Evolutionary conservation across 176 grass and related monocot species (phyloP).

Genomic region (Tuctoria greenei): DNA sequence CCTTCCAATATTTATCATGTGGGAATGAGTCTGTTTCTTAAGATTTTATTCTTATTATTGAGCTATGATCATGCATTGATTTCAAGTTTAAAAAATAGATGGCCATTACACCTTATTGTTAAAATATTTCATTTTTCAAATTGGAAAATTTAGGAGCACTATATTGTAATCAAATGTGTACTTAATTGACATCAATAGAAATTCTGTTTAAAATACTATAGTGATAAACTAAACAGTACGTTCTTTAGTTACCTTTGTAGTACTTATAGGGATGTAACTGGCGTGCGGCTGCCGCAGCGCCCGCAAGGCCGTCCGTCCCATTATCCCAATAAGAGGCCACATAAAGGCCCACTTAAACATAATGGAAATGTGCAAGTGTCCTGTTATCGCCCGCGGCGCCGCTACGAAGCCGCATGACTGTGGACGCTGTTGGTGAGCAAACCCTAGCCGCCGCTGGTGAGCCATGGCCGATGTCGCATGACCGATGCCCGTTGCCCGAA

Average conservation of each 20-base stretch:
- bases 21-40: background rate
- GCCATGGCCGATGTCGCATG: no score
- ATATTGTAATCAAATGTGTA: background rate
- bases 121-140: background rate
- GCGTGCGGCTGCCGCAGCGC: no score
- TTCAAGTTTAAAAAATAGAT: slow-evolving; percentile 29
- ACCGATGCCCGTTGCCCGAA: no score
- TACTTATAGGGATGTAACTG: no score
- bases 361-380: no score
- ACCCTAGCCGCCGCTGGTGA: no score
- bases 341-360: no score
- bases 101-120: background rate
- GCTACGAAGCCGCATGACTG: no score
- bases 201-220: background rate
- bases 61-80: background rate
- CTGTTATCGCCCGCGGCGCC: no score
- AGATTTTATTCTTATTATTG: slow-evolving; percentile 4
- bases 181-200: background rate
- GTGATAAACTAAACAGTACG: background rate
- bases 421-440: no score
- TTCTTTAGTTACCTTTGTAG: background rate
- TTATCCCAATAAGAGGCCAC: no score
- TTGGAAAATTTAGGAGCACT: background rate
- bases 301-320: no score
- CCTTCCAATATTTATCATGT: slow-evolving; percentile 9